Conservation (phyloP, 805 yeast species). For the Wickerhamiella bombiphila region DNA sequence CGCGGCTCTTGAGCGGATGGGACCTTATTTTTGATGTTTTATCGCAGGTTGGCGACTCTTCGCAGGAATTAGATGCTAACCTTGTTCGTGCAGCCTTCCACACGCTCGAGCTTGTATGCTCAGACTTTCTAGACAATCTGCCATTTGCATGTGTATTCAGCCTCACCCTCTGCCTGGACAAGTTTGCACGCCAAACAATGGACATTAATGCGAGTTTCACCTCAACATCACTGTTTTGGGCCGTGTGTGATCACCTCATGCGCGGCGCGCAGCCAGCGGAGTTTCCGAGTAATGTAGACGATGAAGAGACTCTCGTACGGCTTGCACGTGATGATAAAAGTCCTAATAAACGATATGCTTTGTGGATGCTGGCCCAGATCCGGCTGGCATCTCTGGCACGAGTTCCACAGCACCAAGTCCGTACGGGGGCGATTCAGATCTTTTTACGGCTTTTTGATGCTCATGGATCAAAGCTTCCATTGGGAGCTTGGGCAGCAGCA, state of each 20-base stretch:
- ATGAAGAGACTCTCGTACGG: conserved; percentile 18
- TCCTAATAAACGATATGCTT: conserved; percentile 21
- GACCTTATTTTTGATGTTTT: conserved; percentile 46
- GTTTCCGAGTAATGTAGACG: not conserved
- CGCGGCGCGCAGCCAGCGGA: conserved; percentile 16
- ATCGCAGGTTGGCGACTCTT: conserved; percentile 18
- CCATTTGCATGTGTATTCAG: conserved; percentile 51
- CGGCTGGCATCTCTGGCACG: conserved; percentile 47
- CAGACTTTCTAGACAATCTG: conserved; percentile 63
- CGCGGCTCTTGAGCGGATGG: conserved; percentile 54
- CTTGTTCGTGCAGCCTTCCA: conserved; percentile 54
- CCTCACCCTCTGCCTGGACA: conserved; percentile 55
- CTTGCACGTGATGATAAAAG: conserved; percentile 12
- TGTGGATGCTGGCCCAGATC: conserved; percentile 53
- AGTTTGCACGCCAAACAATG: conserved; percentile 53
- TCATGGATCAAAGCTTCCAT: conserved; percentile 41
- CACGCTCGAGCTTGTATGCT: conserved; percentile 67
- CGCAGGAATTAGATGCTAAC: conserved; percentile 19
- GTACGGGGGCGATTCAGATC: conserved; percentile 83
- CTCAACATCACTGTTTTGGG: conserved; percentile 84
- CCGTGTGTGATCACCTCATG: conserved; percentile 59
- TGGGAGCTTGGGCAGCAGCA: conserved; percentile 49
- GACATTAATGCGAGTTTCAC: conserved; percentile 85
- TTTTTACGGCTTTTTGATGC: conserved; percentile 69
- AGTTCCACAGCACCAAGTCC: conserved; percentile 61